These are phyloP conservation scores for Sarocladiaceae sp. DNA, from an alignment of 2,329 filamentous ascomycete species.

Conservation along the genomic window DNA sequence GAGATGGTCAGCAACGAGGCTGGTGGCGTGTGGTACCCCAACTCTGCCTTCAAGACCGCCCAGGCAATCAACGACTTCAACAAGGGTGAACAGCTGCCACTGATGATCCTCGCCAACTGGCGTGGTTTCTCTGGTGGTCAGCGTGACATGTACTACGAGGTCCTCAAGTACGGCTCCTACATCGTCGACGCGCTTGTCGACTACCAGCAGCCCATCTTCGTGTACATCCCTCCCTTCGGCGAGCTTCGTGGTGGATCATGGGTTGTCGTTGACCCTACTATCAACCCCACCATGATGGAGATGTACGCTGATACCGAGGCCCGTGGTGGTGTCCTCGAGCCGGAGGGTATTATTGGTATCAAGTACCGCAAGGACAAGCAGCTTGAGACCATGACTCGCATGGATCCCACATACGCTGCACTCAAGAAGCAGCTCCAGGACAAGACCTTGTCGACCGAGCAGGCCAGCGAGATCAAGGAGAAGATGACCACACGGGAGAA, in stretches of 20 bases:
- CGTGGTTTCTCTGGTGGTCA: slow-evolving; percentile 99
- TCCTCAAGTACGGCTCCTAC: slow-evolving; percentile 98
- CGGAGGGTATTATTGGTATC: slow-evolving; percentile 96
- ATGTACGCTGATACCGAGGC: slow-evolving; percentile 98
- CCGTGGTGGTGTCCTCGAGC: slow-evolving; percentile 94
- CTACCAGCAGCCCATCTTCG: slow-evolving; percentile 97
- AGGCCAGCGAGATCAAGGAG: slow-evolving; percentile 71
- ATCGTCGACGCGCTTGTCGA: slow-evolving; percentile 98
- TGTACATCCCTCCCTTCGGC: slow-evolving; percentile 95
- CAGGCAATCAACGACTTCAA: slow-evolving; percentile 99
- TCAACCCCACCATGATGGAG: slow-evolving; percentile 95
- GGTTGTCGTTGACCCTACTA: slow-evolving; percentile 98
- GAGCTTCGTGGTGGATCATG: slow-evolving; percentile 98
- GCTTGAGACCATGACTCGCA: slow-evolving; percentile 91
- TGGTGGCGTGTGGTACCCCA: slow-evolving; percentile 99
- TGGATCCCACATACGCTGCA: slow-evolving; percentile 75
- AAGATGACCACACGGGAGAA: slow-evolving; percentile 84
- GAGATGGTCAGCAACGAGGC: slow-evolving; percentile 93
- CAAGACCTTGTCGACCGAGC: slow-evolving; percentile 58
- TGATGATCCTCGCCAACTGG: slow-evolving; percentile 99
- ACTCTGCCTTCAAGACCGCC: slow-evolving; percentile 99
- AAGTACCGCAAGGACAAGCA: slow-evolving; percentile 98
- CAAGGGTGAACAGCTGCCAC: slow-evolving; percentile 91
- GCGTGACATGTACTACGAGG: slow-evolving; percentile 99
- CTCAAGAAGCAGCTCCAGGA: slow-evolving; percentile 73